Evolutionary conservation across 345 rosid genomes (phyloP), one percentile per base, ranked within the genome.

Genomic region (Sapria himalayana): DNA sequence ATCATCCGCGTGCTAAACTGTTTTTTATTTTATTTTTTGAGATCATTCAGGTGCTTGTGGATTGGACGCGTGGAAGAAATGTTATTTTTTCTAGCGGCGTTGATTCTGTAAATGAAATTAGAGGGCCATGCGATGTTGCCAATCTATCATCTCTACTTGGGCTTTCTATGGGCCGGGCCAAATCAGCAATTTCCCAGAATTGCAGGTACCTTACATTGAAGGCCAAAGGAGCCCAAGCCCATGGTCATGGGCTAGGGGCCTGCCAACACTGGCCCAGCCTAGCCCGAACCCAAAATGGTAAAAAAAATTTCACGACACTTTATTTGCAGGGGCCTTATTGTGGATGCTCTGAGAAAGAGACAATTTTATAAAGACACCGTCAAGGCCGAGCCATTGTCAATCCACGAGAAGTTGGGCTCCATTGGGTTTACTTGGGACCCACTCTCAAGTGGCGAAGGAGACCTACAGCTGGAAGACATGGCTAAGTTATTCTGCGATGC

Each of bases 51-150:
- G 56, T 76, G 54, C 44, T 82, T 46, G 79, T 89, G 49, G 79
- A 74, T 48, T 79, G 93, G 91, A 73, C 95, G 9, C 58, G 71
- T 22, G 98, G 95, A 45, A 77, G 67, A 59, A 89, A 77, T 67
- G 55, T 84, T 17, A 59, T 91, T 59, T 44, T 77, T 34, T 65
- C 93, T 8, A 79, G 99, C 61, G 79, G 65, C 59, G 77, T 79
- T 24, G 48, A 72, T 56, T 74, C 78, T 18, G 78, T 76, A 9
- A 60, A 60, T 43, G 85, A 74, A 41, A 50, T 82, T 54, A 82
- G 93, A 59, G 95, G 98, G 39, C 95, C 95, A 3, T 65, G 61
- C 27, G 93, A 79, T 69, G 76, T 82, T 37, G 66, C 73, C 31
- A 89, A 89, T 56, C 58, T 82, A 19, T 55, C 66, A 21, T 74